Evolutionary conservation across 148 eudicot species (phyloP), one percentile per base, ranked within the genome.

Genomic region (Polygonum maritimum): DNA sequence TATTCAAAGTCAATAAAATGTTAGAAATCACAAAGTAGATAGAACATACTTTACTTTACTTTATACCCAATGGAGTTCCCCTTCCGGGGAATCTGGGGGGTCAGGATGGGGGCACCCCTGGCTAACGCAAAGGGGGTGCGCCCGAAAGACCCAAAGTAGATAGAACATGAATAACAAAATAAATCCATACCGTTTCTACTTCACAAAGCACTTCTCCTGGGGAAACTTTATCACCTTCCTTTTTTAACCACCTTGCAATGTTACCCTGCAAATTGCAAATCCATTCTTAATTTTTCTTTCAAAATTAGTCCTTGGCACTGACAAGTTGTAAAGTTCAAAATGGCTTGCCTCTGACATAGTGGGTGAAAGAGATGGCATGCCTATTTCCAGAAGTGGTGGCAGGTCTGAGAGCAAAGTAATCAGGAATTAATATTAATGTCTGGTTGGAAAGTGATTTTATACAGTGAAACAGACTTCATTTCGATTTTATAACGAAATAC

Each of bases 191-290:
- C 22, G 99, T 95, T 89, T 95, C 99, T 77, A 95, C 98, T 87
- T 95, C 99, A 81, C 99, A 95, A 18, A 95, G 94, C 58, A 95
- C 98, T 89, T 95, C 99, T 75, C 99, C 99, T 47, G 94, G 85
- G 76, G 91, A 69, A 80, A 95, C 86, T 83, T 89, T 84, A 75
- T 95, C 99, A 47, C 99, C 99, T 82, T 91, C 99, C 80, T 95
- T 95, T 84, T 92, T 95, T 79, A 95, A 81, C 99, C 99, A 95
- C 76, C 90, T 91, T 22, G 97, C 99, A 83, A 95, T 89, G 77
- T 92, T 95, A 45, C 99, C 99, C 99, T 95, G 86, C 75, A 85
- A 75, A 96, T 97, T 92, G 86, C 75, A 84, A 73, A 71, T 80
- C 63, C 79, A 71, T 79, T 73, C 22, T 52, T 13, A 81, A 67